A percentile compares a stretch with the other conserved stretches of the same genome.
These are phyloP conservation scores for Vittaforma corneae DNA, from an alignment of 371 early-diverging fungal genomes.

Conservation along the genomic window DNA sequence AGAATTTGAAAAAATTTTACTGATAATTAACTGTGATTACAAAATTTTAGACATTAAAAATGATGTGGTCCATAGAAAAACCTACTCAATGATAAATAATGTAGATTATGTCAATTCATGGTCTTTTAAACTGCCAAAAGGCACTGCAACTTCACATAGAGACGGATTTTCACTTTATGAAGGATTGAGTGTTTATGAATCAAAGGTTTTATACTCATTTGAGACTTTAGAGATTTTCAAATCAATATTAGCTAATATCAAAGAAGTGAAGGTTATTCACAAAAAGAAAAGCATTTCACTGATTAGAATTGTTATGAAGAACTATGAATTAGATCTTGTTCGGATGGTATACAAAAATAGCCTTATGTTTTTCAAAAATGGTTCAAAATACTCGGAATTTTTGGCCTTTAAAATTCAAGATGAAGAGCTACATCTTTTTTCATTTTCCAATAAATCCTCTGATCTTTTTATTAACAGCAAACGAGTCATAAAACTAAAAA, in stretches of 20 bases:
- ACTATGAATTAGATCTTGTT: too few species aligned
- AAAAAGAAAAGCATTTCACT: conserved; percentile 17
- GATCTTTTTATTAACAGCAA: conserved; percentile 24
- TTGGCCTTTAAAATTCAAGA: conserved; percentile 38
- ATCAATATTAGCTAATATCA: conserved; percentile 41
- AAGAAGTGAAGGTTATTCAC: conserved; percentile 21
- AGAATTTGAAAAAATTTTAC: conserved; percentile 27
- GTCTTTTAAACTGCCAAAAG: neutral
- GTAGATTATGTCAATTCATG: neutral
- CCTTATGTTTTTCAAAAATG: conserved; percentile 45
- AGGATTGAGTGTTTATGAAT: conserved; percentile 42
- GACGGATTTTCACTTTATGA: neutral
- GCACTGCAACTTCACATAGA: neutral
- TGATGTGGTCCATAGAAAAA: neutral
- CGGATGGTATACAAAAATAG: conserved; percentile 35
- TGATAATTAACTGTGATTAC: conserved; percentile 45
- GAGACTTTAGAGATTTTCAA: conserved; percentile 33
- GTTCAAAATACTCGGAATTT: conserved; percentile 47
- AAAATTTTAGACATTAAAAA: conserved; percentile 23
- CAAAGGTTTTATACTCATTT: conserved; percentile 30
- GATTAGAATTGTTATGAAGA: too few species aligned
- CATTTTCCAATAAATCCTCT: conserved; percentile 23
- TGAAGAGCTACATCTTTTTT: conserved; percentile 27
- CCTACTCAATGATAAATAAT: neutral
- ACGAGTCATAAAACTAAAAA: conserved; percentile 42